phyloP scores from a whole-genome alignment of 1,139 yeast species.

The Sugiyamaella novakii region DNA sequence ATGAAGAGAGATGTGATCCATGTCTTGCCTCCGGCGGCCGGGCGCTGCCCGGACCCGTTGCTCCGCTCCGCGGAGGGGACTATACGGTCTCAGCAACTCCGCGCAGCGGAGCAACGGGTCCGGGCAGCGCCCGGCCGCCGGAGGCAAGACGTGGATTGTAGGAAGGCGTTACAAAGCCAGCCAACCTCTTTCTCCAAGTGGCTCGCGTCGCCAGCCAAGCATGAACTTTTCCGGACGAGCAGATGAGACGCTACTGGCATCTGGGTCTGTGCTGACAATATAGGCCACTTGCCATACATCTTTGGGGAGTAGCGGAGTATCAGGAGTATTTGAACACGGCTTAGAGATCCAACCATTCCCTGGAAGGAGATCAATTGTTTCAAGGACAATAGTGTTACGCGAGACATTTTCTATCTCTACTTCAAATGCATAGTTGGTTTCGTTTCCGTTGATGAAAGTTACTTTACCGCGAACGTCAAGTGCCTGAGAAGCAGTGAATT shows the following conservation, averaged over 20 bases:
- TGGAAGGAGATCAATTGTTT: conserved; percentile 37
- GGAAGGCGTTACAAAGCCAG: conserved; percentile 27
- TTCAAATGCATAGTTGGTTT: conserved; percentile 35
- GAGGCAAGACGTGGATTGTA: neutral
- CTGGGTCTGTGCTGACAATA: conserved; percentile 24
- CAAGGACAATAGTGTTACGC: conserved; percentile 36
- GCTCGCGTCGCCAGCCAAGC: conserved; percentile 44
- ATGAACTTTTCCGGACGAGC: conserved; percentile 33
- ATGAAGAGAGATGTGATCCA: conserved; percentile 1
- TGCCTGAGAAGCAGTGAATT: conserved; percentile 35
- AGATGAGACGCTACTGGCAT: conserved; percentile 19
- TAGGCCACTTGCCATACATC: conserved; percentile 30
- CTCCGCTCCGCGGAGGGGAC: neutral
- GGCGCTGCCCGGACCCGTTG: conserved; percentile 3
- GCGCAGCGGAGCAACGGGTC: conserved; percentile 10
- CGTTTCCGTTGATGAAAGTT: conserved; percentile 26
- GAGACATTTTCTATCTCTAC: conserved; percentile 43
- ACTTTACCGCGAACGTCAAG: conserved; percentile 25
- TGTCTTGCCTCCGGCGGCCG: neutral
- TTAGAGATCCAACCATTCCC: conserved; percentile 36
- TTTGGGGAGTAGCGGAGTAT: conserved; percentile 23
- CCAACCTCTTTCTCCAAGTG: conserved; percentile 44
- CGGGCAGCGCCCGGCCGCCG: conserved; percentile 11
- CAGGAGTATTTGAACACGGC: conserved; percentile 23
- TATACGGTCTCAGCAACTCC: neutral